Conservation (phyloP, 192 early-diverging fungal genomes). For the Backusella circina region DNA sequence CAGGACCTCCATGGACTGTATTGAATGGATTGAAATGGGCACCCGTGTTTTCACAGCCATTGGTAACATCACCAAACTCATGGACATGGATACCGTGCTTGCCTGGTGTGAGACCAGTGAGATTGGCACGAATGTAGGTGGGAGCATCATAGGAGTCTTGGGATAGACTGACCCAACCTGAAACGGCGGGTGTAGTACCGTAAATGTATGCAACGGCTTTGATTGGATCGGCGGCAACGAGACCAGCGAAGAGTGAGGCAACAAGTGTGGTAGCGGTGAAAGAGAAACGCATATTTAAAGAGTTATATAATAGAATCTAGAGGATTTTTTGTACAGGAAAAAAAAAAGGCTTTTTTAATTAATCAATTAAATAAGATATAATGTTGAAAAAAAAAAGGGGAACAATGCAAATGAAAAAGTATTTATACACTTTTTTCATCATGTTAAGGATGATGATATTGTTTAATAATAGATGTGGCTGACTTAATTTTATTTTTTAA, state of each 20-base stretch:
- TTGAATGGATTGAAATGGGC: constrained; percentile 77
- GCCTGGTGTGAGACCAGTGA: constrained; percentile 64
- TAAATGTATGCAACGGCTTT: neutral
- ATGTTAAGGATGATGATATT: neutral
- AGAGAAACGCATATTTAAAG: neutral
- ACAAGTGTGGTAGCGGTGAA: neutral
- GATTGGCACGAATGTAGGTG: constrained; percentile 49
- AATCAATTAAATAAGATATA: neutral
- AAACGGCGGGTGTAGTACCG: constrained; percentile 33
- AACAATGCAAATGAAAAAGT: neutral
- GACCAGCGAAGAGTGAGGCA: neutral
- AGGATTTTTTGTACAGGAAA: neutral
- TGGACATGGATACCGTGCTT: constrained; percentile 90
- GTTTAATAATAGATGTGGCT: constrained; percentile 2
- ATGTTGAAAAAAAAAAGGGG: neutral
- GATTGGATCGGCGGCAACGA: neutral
- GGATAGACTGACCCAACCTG: constrained; percentile 66
- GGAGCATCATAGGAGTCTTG: constrained; percentile 61
- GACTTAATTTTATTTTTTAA: neutral
- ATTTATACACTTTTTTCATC: neutral
- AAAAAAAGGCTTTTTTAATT: neutral
- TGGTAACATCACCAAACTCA: constrained; percentile 77
- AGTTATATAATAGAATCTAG: neutral
- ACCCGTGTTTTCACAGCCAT: constrained; percentile 77
- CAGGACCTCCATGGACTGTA: constrained; percentile 70